Evolutionary conservation across 2,329 filamentous ascomycete genomes (phyloP), one percentile per base, ranked within the genome.

Genomic region (Arthrobotrys iridis): DNA sequence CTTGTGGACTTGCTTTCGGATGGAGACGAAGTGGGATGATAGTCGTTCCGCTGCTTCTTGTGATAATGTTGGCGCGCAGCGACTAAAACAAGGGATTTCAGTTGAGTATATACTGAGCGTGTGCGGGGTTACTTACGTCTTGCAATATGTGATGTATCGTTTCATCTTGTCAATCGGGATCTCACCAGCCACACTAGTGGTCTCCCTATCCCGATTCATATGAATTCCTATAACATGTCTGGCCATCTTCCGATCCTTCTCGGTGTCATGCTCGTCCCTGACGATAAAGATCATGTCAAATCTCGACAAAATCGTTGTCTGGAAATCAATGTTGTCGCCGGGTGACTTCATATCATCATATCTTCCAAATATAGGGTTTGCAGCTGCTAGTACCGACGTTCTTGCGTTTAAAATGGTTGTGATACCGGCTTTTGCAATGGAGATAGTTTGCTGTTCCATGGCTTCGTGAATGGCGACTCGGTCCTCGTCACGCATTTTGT

Each of bases 271-370:
- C 77, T 96, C 93, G 82, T 99, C 95, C 79, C 92, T 92, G 77
- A 99, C 94, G 78, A 99, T 97, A 85, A 98, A 99, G 78, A 99
- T 98, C 92, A 99, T 97, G 83, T 99, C 95, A 82, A 99, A 99
- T 87, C 95, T 92, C 1, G 94, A 98, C 78, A 99, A 82, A 80
- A 99, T 98, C 2, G 95, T 99, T 0, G 95, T 99, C 81, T 99
- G 95, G 83, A 99, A 99, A 83, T 99, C 95, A 78, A 99, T 99
- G 81, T 99, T 99, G 83, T 99, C 95, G 73, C 95, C 95, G 0
- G 95, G 95, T 0, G 92, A 93, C 83, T 98, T 98, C 85, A 99
- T 90, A 80, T 99, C 95, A 82, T 99, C 95, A 83, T 99, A 99
- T 24, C 95, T 91, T 63, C 95, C 95, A 80, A 98, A 99, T 72